Percentiles rank a stretch among this genome's conserved stretches.
phyloP scores from a whole-genome alignment of 2,329 filamentous ascomycete species.

The Fusarium paranaense region DNA sequence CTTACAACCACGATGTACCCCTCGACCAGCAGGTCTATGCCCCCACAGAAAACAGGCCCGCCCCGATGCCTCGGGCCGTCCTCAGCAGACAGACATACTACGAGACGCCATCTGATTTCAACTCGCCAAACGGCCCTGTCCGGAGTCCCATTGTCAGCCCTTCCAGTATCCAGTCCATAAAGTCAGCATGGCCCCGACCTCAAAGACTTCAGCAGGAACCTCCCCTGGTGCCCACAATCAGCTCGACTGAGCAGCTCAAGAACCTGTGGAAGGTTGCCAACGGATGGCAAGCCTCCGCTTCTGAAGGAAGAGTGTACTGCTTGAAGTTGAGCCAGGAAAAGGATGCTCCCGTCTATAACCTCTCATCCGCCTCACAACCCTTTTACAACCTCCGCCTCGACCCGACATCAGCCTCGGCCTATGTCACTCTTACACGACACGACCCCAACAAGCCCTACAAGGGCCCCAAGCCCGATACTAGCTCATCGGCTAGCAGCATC shows the following conservation, averaged over 20 bases:
- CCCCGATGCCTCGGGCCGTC: conserved; percentile 70
- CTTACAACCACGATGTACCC: conserved; percentile 75
- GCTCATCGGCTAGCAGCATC: conserved; percentile 43
- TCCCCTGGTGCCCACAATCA: conserved; percentile 61
- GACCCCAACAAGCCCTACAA: conserved; percentile 71
- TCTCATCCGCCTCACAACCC: conserved; percentile 70
- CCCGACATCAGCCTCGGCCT: conserved; percentile 72
- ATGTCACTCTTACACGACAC: conserved; percentile 68
- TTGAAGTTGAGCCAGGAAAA: conserved; percentile 66
- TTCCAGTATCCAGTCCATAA: conserved; percentile 32
- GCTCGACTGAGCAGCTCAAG: conserved; percentile 71
- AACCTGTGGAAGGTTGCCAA: conserved; percentile 77
- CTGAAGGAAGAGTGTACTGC: conserved; percentile 70
- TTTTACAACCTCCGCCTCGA: conserved; percentile 76
- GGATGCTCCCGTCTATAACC: conserved; percentile 74
- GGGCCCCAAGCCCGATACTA: conserved; percentile 49
- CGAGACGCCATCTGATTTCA: conserved; percentile 27
- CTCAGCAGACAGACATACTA: conserved; percentile 74
- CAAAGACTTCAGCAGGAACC: conserved; percentile 53
- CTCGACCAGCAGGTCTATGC: conserved; percentile 78
- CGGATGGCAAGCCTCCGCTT: conserved; percentile 72
- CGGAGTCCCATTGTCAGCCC: conserved; percentile 40
- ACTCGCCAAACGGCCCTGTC: conserved; percentile 25
- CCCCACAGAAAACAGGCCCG: conserved; percentile 73
- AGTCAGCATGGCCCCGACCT: conserved; percentile 35